phyloP scores from a whole-genome alignment of 2,329 filamentous ascomycete species.

The Cytospora paraplurivora region DNA sequence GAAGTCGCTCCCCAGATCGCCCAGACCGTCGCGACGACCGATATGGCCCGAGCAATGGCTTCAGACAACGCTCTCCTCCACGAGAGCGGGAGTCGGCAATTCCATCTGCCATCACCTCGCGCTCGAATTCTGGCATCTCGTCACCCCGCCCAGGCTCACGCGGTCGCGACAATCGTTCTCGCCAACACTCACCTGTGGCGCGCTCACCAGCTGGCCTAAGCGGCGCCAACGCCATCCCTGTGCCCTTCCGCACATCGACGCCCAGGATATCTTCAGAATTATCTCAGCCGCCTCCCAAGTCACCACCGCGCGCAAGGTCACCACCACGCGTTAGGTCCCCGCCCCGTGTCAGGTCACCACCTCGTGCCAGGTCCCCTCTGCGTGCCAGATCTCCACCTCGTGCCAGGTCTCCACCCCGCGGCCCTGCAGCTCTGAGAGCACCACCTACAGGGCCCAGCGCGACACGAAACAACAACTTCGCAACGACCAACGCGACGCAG shows the following conservation, averaged over 20 bases:
- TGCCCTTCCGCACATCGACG: conserved; percentile 25
- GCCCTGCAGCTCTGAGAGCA: conserved; percentile 55
- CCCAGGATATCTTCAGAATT: conserved; percentile 18
- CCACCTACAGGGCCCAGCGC: conserved; percentile 51
- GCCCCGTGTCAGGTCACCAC: conserved; percentile 44
- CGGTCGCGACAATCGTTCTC: conserved; percentile 50
- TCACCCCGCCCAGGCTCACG: conserved; percentile 54
- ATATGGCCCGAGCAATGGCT: conserved; percentile 41
- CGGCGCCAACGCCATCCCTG: conserved; percentile 26
- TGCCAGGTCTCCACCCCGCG: conserved; percentile 54
- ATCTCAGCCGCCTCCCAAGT: conserved; percentile 21
- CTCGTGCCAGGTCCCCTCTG: background rate
- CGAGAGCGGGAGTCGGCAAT: conserved; percentile 49
- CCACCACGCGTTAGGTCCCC: conserved; percentile 47
- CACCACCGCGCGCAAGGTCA: conserved; percentile 15
- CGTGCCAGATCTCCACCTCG: conserved; percentile 31
- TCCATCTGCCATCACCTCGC: conserved; percentile 54
- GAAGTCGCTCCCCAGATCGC: conserved; percentile 54
- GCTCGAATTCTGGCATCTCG: conserved; percentile 46
- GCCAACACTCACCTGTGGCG: conserved; percentile 47
- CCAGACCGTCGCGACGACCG: conserved; percentile 51
- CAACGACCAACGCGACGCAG: conserved; percentile 41
- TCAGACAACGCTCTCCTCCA: conserved; percentile 51
- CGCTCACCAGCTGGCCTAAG: conserved; percentile 38
- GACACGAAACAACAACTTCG: conserved; percentile 40